phyloP scores from a whole-genome alignment of 495 filamentous ascomycete species.

The Pseudotulostoma volvatum region DNA sequence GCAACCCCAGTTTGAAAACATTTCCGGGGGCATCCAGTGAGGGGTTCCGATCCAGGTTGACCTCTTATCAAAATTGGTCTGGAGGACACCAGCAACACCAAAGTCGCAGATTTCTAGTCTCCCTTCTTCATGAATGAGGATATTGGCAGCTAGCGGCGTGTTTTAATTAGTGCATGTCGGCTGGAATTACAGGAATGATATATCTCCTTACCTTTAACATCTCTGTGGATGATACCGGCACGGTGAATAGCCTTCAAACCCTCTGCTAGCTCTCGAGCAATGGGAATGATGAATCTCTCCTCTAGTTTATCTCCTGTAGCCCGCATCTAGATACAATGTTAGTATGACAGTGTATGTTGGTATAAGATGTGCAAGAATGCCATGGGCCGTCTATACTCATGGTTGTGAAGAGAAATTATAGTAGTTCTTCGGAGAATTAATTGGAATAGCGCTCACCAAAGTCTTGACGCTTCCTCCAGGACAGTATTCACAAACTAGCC shows the following conservation, averaged over 20 bases:
- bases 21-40: constrained; percentile 94
- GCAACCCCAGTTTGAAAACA: constrained; percentile 34
- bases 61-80: constrained; percentile 69
- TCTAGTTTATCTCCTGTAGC: constrained; percentile 54
- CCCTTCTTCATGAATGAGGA: constrained; percentile 78
- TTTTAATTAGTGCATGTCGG: too few relatives aligned
- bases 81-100: constrained; percentile 77
- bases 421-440: too few relatives aligned
- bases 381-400: too few relatives aligned
- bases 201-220: constrained; percentile 83
- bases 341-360: constrained; percentile 2
- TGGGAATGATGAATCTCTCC: constrained; percentile 80
- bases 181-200: too few relatives aligned
- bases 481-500: constrained; percentile 93
- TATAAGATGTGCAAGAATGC: too few relatives aligned
- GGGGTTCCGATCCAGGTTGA: constrained; percentile 89
- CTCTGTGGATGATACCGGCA: constrained; percentile 85
- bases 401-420: too few relatives aligned
- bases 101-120: constrained; percentile 88
- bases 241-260: constrained; percentile 78
- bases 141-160: constrained; percentile 77
- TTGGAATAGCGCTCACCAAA: constrained; percentile 33
- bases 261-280: constrained; percentile 72
- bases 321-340: constrained; percentile 25
- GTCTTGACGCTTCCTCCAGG: constrained; percentile 92